A percentile compares a stretch with the other conserved stretches of the same genome.
These are phyloP conservation scores for Tylopilus sp. DNA, from an alignment of 768 basidiomycete genomes.

Conservation along the genomic window DNA sequence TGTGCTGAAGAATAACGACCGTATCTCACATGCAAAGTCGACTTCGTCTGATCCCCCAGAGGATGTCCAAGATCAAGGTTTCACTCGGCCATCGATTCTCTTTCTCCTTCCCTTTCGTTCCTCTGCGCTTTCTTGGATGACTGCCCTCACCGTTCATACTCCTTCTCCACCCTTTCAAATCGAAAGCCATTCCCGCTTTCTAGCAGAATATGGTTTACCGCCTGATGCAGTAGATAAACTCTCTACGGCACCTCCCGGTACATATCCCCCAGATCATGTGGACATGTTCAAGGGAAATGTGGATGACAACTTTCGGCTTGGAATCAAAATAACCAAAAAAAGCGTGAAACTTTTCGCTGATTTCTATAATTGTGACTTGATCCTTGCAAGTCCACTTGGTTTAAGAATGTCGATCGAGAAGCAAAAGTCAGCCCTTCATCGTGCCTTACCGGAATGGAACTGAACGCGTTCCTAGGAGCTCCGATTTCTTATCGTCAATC, in stretches of 20 bases:
- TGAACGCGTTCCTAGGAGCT: conserved; percentile 47
- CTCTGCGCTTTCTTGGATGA: conserved; percentile 78
- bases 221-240: conserved; percentile 79
- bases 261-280: conserved; percentile 85
- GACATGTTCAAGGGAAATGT: conserved; percentile 96
- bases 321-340: conserved; percentile 89
- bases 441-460: neutral
- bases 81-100: conserved; percentile 92
- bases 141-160: conserved; percentile 73
- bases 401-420: conserved; percentile 90
- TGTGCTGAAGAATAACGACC: too few species aligned
- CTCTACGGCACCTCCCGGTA: conserved; percentile 63
- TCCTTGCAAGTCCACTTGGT: conserved; percentile 92
- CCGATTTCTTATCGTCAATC: conserved; percentile 91
- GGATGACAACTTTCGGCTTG: conserved; percentile 92
- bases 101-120: conserved; percentile 93
- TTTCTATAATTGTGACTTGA: conserved; percentile 88
- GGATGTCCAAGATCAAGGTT: conserved; percentile 93
- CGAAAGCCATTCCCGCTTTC: conserved; percentile 83
- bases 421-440: conserved; percentile 64
- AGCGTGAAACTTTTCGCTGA: conserved; percentile 88
- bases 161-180: conserved; percentile 73
- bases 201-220: conserved; percentile 80
- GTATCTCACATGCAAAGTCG: conserved; percentile 70
- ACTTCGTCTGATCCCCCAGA: conserved; percentile 54